Evolutionary conservation across 2,329 filamentous ascomycete genomes (phyloP).

Genomic region (Fonsecaea pedrosoi): DNA sequence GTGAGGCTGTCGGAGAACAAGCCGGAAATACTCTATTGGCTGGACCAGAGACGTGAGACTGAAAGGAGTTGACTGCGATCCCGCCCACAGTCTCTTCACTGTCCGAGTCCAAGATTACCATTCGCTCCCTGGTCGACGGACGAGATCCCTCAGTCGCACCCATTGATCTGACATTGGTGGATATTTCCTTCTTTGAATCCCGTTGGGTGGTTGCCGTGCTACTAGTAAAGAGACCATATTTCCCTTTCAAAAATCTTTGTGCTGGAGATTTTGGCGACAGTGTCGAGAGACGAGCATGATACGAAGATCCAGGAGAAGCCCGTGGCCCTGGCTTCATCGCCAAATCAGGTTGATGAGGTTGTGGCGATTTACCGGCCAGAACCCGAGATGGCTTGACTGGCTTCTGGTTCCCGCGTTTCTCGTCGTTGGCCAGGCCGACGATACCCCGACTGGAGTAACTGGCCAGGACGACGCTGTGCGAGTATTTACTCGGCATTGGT

Average conservation of each 20-base stretch:
- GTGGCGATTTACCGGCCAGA: not conserved
- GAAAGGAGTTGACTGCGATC: not conserved
- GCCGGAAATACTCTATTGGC: not conserved
- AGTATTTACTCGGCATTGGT: conserved; percentile 40
- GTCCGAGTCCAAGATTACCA: conserved; percentile 11
- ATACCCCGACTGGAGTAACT: conserved; percentile 36
- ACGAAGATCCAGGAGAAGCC: not conserved
- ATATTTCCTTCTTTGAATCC: not conserved
- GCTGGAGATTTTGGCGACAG: not conserved
- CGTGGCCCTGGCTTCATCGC: not conserved
- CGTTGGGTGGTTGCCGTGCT: not conserved
- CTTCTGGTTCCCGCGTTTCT: conserved; percentile 20
- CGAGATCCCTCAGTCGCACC: not conserved
- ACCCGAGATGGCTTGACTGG: not conserved
- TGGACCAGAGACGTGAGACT: not conserved
- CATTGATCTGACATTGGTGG: not conserved
- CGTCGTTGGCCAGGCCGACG: conserved; percentile 27
- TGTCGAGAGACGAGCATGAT: not conserved
- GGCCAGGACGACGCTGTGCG: conserved; percentile 38
- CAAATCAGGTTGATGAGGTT: conserved; percentile 1
- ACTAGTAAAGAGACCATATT: not conserved
- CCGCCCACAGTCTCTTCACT: not conserved
- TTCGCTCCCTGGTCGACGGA: not conserved
- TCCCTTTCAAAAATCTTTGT: not conserved
- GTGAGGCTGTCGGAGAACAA: not conserved